Conservation (phyloP, 768 basidiomycete species). For the Serpula lacrymans region DNA sequence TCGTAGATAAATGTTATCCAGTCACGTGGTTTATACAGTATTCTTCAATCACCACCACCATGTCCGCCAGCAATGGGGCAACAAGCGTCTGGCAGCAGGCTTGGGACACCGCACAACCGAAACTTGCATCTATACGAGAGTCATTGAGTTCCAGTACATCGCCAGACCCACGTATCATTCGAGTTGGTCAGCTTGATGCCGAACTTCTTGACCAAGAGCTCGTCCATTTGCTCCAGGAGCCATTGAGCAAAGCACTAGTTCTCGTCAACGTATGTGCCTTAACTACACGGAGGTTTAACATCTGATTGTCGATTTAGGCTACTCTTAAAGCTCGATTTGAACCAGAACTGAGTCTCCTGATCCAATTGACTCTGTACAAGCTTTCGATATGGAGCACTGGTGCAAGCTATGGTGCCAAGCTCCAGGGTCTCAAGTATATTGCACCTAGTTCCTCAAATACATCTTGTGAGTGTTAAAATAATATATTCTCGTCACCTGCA, state of each 20-base stretch:
- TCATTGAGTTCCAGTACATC: constrained; percentile 29
- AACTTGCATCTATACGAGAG: constrained; percentile 45
- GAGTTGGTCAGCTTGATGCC: constrained; percentile 90
- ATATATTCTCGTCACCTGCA: background rate
- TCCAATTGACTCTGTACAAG: constrained; percentile 74
- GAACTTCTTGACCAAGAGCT: constrained; percentile 89
- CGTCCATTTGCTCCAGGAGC: constrained; percentile 74
- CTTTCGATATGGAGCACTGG: constrained; percentile 79
- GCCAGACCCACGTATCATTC: constrained; percentile 51
- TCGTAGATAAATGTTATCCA: constrained; percentile 3
- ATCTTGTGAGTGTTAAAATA: constrained; percentile 18
- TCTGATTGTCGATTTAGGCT: constrained; percentile 39
- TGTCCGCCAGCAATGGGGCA: constrained; percentile 4
- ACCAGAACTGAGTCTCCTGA: constrained; percentile 68
- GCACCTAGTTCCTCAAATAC: constrained; percentile 8
- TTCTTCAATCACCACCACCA: constrained; percentile 1
- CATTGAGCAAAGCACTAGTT: constrained; percentile 69
- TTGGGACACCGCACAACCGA: constrained; percentile 60
- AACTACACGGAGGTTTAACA: background rate
- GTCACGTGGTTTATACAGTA: constrained; percentile 17
- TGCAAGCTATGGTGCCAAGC: constrained; percentile 77
- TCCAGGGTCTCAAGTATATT: constrained; percentile 73
- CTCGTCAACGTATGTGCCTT: constrained; percentile 61
- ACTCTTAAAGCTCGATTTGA: constrained; percentile 61
- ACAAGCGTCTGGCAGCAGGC: constrained; percentile 67